Evolutionary conservation across 345 rosid species (phyloP).

Genomic region (Ricinus communis): DNA sequence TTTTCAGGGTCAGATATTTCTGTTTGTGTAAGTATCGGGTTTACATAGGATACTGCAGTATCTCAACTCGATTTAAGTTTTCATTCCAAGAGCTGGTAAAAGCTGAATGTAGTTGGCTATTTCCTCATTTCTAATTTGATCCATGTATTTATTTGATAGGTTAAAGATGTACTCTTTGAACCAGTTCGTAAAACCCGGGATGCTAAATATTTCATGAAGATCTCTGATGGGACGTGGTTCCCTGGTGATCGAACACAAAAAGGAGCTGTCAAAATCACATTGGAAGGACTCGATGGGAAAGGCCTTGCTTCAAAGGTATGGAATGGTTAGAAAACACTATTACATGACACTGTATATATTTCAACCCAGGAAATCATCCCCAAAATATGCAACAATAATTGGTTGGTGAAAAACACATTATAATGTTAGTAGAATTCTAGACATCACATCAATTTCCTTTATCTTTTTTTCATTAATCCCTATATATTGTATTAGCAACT

Average conservation of each 20-base stretch:
- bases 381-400: neutral
- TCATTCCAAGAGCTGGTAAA: neutral
- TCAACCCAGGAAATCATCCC: neutral
- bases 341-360: neutral
- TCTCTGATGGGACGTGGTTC: slow-evolving; percentile 59
- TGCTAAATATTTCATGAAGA: slow-evolving; percentile 68
- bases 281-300: slow-evolving; percentile 74
- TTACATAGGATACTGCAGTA: neutral
- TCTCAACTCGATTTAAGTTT: neutral
- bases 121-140: neutral
- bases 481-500: too few relatives aligned
- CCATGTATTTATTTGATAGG: slow-evolving; percentile 37
- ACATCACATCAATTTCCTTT: too few relatives aligned
- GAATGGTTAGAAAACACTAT: neutral
- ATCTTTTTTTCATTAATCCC: too few relatives aligned
- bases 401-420: neutral
- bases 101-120: neutral
- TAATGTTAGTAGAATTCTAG: neutral
- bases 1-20: slow-evolving; percentile 93
- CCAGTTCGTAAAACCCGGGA: slow-evolving; percentile 90
- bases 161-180: slow-evolving; percentile 85
- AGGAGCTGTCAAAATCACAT: slow-evolving; percentile 68
- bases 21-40: slow-evolving; percentile 65
- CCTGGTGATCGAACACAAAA: slow-evolving; percentile 83
- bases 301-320: slow-evolving; percentile 71